Evolutionary conservation across 1,284 basidiomycete genomes (phyloP), one percentile per base, ranked within the genome.

Genomic region (Schizophyllum commune): DNA sequence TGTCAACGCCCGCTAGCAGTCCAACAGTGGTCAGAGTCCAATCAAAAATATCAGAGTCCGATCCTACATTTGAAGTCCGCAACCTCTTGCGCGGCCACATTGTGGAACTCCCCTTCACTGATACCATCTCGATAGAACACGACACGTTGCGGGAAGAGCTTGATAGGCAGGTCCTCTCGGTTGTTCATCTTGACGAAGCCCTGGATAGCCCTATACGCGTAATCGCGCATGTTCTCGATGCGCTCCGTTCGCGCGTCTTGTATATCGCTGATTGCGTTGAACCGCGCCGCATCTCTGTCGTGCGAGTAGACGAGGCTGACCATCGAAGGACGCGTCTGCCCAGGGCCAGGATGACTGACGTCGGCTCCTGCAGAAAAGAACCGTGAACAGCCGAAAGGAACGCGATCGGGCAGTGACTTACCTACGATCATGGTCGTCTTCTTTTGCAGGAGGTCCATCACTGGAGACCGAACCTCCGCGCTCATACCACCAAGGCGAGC

Each of bases 201-300:
- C 2, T 22, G 34, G 5, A 68, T 60, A 22, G 64, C 80, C 52
- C 77, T 77, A 20, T 64, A 57, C 58, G 81, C 70, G 77, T 84
- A 80, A 0, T 68, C 65, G 19, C 69, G 66, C 1, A 84, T 68
- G 47, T 81, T 73, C n/a, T 74, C 69, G 13, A 85, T 83, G 33
- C 81, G 76, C 66, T 85, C 84, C 17, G 70, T 66, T 2, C 83
- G 74, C 4, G 80, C 75, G 0, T 64, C 66, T 65, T 85, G 84
- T 0, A 75, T 27, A 73, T 21, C 71, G 69, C 5, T 70, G 69
- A 32, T 76, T 78, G 13, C 70, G 69, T 58, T 74, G 79, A 34
- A 69, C 56, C 11, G 74, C 69, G 13, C 72, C 72, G 0, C 64
- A 68, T 65, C 32, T 2, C 8, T 17, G 57, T 77, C 77, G 34